Percentiles rank a stretch among this genome's conserved stretches.
Evolutionary conservation across 306 rosid species (phyloP).

Genomic region (Betula pendula): DNA sequence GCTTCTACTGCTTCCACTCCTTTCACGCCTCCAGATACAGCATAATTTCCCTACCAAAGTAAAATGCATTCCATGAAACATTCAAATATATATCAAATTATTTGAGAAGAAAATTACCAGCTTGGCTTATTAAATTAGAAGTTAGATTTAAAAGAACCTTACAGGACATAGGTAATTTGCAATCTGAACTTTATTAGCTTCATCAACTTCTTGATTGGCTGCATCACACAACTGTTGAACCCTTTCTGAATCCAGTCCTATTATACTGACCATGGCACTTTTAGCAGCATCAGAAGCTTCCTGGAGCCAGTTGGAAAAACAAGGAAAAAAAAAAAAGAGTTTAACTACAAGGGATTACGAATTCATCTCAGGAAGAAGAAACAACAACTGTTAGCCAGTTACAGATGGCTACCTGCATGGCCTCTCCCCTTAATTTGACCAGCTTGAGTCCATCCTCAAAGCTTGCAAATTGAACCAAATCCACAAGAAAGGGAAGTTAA

Average conservation of each 20-base stretch:
- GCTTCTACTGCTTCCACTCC: constrained; percentile 90
- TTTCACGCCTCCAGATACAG: constrained; percentile 94
- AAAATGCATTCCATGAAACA: constrained; percentile 13
- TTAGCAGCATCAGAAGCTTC: constrained; percentile 85
- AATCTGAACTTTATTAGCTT: constrained; percentile 79
- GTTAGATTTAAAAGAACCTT: constrained; percentile 40
- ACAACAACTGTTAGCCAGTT: constrained; percentile 19
- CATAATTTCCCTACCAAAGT: constrained; percentile 83
- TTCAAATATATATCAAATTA: background rate
- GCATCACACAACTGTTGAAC: constrained; percentile 94
- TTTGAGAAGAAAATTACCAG: constrained; percentile 16
- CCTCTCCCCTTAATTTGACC: constrained; percentile 97
- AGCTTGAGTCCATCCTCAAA: constrained; percentile 98
- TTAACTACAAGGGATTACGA: constrained; percentile 15
- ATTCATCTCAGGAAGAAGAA: constrained; percentile 4
- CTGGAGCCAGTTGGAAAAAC: constrained; percentile 44
- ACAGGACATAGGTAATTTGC: constrained; percentile 93
- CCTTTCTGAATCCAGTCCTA: constrained; percentile 90
- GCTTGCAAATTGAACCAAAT: constrained; percentile 49
- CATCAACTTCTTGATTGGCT: constrained; percentile 89
- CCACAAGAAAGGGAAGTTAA: constrained; percentile 19
- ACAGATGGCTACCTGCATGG: constrained; percentile 79
- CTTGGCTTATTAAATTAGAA: constrained; percentile 23
- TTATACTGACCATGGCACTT: constrained; percentile 93
- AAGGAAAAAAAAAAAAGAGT: constrained; percentile 10